Evolutionary conservation across 192 early-diverging fungal genomes (phyloP), one percentile per base, ranked within the genome.

Genomic region (Linnemannia zychae): DNA sequence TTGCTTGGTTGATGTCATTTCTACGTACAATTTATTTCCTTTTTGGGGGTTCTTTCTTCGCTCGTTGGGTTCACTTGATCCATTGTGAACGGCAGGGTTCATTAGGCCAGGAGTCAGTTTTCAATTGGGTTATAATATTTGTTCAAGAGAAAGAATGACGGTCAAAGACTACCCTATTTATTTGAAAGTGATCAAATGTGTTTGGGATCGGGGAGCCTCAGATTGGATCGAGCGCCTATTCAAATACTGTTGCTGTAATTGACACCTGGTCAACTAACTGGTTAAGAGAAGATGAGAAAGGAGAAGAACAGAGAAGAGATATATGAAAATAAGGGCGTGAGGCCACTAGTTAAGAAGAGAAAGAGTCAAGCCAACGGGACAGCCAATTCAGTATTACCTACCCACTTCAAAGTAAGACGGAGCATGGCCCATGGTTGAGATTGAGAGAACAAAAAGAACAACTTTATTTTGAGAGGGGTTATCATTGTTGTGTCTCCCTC

Each of bases 1-100:
- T 69, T 69, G 37, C 12, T 69, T 7, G 31, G 24, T 53, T 77
- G 75, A 77, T 77, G 75, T 77, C 75, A 77, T 70, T 77, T 76
- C 44, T 49, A 77, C 75, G 75, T 77, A 77, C 75, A 9, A n/a
- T 0, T 13, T 40, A 38, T 37, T 40, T 69, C 67, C 28, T 65
- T 63, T 4, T 44, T n/a, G 36, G 22, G 52, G 22, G 52, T 34
- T 20, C 36, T 40, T 28, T 33, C 53, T 36, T n/a, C 17, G 28
- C n/a, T 22, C 22, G 20, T 20, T 38, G 24, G 9, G 9, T 6
- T 68, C 37, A 34, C 63, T 60, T 57, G 52, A 9, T 20, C 5
- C 57, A 44, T 6, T 3, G 40, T 44, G 40, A 44, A 44, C 3
- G 40, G 9, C 24, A 60, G 57, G 53, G 12, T 31, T 28, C 12